Conservation (phyloP, 108 stramenopile species). For the Seminavis robusta region DNA sequence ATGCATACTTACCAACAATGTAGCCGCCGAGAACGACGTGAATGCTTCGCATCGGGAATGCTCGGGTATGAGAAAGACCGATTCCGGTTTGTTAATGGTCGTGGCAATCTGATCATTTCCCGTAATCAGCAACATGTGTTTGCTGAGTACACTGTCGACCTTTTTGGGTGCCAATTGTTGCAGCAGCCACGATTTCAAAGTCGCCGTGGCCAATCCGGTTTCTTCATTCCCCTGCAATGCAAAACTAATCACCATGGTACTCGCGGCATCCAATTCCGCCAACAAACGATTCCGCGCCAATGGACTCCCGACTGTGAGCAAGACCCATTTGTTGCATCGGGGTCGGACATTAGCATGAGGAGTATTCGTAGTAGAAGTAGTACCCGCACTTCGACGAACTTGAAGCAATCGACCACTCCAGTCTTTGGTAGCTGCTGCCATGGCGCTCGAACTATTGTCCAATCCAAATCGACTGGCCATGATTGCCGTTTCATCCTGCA, state of each 20-base stretch:
- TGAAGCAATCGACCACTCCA: no score
- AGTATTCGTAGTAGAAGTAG: not conserved
- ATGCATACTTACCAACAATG: constrained; percentile 46
- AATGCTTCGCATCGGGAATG: constrained; percentile 73
- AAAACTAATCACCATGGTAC: constrained; percentile 68
- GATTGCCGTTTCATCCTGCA: constrained; percentile 40
- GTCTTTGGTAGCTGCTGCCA: no score
- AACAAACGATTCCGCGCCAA: constrained; percentile 35
- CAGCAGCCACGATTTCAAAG: constrained; percentile 57
- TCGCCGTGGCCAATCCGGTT: constrained; percentile 26
- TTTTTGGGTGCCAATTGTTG: constrained; percentile 23
- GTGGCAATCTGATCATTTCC: constrained; percentile 33
- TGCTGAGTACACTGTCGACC: constrained; percentile 23
- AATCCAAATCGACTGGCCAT: constrained; percentile 34
- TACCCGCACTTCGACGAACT: no score
- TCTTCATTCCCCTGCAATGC: constrained; percentile 49
- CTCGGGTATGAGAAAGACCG: constrained; percentile 56
- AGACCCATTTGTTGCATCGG: no score
- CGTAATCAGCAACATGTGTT: constrained; percentile 74
- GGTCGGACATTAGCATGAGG: constrained; percentile 2
- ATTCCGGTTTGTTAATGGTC: constrained; percentile 41
- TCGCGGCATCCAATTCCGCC: constrained; percentile 49
- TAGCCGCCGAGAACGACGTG: constrained; percentile 63
- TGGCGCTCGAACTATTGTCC: no score
- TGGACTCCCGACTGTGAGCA: constrained; percentile 65